A percentile compares a stretch with the other conserved stretches of the same genome.
These are phyloP conservation scores for Kwoniella sp. DNA, from an alignment of 768 basidiomycete species.

Conservation along the genomic window DNA sequence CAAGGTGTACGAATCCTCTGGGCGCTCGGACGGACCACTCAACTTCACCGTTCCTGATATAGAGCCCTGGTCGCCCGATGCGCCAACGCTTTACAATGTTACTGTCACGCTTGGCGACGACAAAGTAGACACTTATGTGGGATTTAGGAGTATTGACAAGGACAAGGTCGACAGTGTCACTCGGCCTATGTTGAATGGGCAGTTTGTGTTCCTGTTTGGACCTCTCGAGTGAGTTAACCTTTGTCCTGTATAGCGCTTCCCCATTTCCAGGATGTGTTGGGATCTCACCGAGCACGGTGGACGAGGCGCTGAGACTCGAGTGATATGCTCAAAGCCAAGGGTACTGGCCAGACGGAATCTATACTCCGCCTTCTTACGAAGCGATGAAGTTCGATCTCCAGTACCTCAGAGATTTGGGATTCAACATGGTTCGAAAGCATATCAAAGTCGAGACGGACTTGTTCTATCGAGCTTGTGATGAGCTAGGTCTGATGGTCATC, in stretches of 20 bases:
- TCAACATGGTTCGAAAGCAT: constrained; percentile 40
- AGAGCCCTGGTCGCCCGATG: constrained; percentile 27
- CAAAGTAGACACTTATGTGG: constrained; percentile 22
- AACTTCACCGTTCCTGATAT: constrained; percentile 24
- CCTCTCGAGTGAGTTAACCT: constrained; percentile 27
- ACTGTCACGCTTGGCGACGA: constrained; percentile 31
- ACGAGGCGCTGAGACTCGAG: too few species aligned
- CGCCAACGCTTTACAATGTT: constrained; percentile 28
- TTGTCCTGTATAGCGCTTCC: neutral
- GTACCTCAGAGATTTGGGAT: constrained; percentile 24
- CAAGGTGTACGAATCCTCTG: constrained; percentile 12
- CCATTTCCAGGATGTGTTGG: too few species aligned
- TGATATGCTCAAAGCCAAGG: constrained; percentile 30
- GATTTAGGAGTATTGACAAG: constrained; percentile 24
- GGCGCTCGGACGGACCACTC: constrained; percentile 11
- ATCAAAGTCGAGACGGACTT: constrained; percentile 38
- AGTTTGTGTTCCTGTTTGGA: constrained; percentile 30
- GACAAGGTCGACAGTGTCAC: constrained; percentile 22
- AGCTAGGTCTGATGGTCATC: constrained; percentile 33
- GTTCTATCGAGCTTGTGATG: constrained; percentile 32
- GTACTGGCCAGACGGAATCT: constrained; percentile 39
- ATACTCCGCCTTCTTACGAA: constrained; percentile 31
- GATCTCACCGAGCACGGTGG: too few species aligned
- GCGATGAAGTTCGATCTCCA: constrained; percentile 35
- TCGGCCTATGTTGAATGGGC: constrained; percentile 30